Base-by-base conservation (phyloP, 371 early-diverging fungal genomes). In the Capillidium rhysosporum region DNA sequence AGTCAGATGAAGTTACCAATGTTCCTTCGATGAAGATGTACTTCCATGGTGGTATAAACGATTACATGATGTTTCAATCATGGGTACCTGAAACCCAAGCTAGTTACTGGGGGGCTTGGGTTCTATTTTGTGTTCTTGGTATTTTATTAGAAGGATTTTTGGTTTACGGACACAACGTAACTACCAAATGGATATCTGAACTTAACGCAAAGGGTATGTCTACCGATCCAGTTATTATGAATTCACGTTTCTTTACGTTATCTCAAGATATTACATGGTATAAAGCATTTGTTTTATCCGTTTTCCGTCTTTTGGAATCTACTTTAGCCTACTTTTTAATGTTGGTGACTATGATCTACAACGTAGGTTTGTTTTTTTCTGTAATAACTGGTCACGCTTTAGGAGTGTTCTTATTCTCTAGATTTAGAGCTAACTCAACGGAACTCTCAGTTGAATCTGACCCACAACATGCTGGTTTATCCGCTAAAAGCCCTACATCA, bases 301-400 rank as follows among this genome's bases (percentile, higher is more conserved):
- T 24, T 12, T 48, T 57, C 31, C 49, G 47, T 1, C 53, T 57
- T 48, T 49, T 63, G 23, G 58, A 57, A 20, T 60, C 59, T 10
- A 59, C 60, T 10, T 18, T 60, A 1, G 63, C 69, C 5, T 73
- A 73, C 55, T 26, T 58, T 14, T 58, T 71, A 47, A 76, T 76
- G 76, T 57, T 76, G 34, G 46, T 73, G 24, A 65, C 65, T 39
- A 76, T 76, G 76, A 69, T 72, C 4, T 76, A 63, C 57, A 76
- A 76, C 52, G 63, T 76, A 10, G 68, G 67, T 1, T 46, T 73
- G 23, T 73, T 71, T 52, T 56, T 70, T 39, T 62, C 69, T 16
- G 66, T 68, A 10, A 60, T 72, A 9, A 14, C 59, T 3, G 76
- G 76, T 2, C 54, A 69, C 31, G 70, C 61, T 2, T 55, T 66